These are phyloP conservation scores for Ophiocordyceps camponoti-saundersi DNA, from an alignment of 2,329 filamentous ascomycete genomes.

Conservation along the genomic window DNA sequence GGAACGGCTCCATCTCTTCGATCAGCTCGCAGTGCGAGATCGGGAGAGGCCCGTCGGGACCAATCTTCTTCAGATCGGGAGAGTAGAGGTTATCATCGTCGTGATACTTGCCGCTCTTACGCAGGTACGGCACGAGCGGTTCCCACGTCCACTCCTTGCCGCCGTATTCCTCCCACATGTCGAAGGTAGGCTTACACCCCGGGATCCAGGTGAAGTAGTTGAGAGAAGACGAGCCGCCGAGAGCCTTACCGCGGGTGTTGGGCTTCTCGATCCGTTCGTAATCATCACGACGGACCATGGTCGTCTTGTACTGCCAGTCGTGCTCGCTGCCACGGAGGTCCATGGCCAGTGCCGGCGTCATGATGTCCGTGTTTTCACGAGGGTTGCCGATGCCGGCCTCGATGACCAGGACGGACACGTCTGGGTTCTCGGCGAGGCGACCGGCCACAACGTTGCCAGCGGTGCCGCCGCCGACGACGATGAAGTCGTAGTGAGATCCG, in stretches of 20 bases:
- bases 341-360: conserved; percentile 34
- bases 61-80: conserved; percentile 30
- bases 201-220: conserved; percentile 51
- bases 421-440: conserved; percentile 17
- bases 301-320: conserved; percentile 45
- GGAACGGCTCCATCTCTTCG: conserved; percentile 32
- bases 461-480: conserved; percentile 18
- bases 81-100: conserved; percentile 31
- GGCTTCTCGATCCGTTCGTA: conserved; percentile 46
- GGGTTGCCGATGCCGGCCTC: conserved; percentile 32
- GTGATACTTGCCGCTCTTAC: conserved; percentile 39
- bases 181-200: conserved; percentile 38
- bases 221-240: conserved; percentile 40
- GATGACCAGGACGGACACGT: conserved; percentile 25
- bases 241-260: conserved; percentile 41
- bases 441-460: conserved; percentile 17
- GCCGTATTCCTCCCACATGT: conserved; percentile 54
- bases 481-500: conserved; percentile 12
- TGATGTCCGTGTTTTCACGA: conserved; percentile 29
- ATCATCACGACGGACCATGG: conserved; percentile 39
- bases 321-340: conserved; percentile 35
- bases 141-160: conserved; percentile 51
- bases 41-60: conserved; percentile 30
- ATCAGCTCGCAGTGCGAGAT: conserved; percentile 37
- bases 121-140: conserved; percentile 28